A percentile compares a stretch with the other conserved stretches of the same genome.
These are phyloP conservation scores for Hericium rajendrae DNA, from an alignment of 768 basidiomycete species.

Conservation along the genomic window DNA sequence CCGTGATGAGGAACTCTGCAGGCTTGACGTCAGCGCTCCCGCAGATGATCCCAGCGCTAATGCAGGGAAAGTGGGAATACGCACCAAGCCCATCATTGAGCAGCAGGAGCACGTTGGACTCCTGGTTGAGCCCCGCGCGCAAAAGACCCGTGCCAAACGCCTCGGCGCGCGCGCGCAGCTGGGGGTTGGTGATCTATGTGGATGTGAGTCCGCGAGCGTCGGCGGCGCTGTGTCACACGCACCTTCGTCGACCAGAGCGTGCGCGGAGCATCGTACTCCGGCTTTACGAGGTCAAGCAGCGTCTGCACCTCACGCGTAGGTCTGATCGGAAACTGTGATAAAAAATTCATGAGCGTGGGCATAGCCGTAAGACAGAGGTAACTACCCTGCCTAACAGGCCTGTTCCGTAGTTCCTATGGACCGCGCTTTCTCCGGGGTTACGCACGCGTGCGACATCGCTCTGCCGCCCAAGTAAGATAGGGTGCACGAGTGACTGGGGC, in stretches of 20 bases:
- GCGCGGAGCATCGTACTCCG: slow-evolving; percentile 56
- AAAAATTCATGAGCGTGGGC: not conserved
- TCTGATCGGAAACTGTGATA: slow-evolving; percentile 54
- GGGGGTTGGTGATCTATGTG: slow-evolving; percentile 60
- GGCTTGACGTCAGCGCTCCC: not conserved
- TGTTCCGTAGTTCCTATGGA: slow-evolving; percentile 87
- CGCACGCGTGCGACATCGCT: slow-evolving; percentile 81
- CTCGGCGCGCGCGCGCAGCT: slow-evolving; percentile 59
- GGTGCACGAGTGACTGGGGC: slow-evolving; percentile 81
- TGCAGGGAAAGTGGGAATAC: slow-evolving; percentile 10
- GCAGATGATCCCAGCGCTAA: not conserved
- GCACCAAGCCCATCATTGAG: slow-evolving; percentile 73
- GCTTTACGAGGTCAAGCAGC: slow-evolving; percentile 54
- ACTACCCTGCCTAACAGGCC: slow-evolving; percentile 71
- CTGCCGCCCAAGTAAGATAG: slow-evolving; percentile 87
- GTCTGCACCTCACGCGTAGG: slow-evolving; percentile 66
- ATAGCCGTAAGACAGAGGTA: not conserved
- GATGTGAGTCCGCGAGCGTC: not conserved
- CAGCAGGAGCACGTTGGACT: slow-evolving; percentile 63
- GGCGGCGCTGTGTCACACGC: slow-evolving; percentile 6
- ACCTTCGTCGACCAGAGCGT: slow-evolving; percentile 79
- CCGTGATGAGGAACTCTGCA: slow-evolving; percentile 68
- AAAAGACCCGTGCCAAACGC: slow-evolving; percentile 69
- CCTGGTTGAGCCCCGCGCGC: slow-evolving; percentile 41
- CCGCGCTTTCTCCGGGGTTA: slow-evolving; percentile 72